phyloP scores from a whole-genome alignment of 768 basidiomycete genomes.

The Termitomyces sp. region DNA sequence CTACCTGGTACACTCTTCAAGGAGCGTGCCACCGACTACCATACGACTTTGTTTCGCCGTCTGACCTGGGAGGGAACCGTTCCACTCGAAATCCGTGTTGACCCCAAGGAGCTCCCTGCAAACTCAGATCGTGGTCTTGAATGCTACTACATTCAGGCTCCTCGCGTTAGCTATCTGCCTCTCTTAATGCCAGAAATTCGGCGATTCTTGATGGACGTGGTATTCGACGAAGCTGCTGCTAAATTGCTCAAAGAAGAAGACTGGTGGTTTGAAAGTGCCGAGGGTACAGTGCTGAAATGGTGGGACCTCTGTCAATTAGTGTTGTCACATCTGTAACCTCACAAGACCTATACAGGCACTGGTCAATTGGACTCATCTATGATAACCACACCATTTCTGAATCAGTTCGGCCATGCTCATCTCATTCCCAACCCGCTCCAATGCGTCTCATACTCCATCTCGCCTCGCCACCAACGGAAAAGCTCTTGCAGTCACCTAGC shows the following conservation, averaged over 20 bases:
- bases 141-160: slow-evolving; percentile 86
- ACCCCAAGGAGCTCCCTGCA: slow-evolving; percentile 83
- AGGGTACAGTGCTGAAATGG: slow-evolving; percentile 83
- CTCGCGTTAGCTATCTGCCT: slow-evolving; percentile 90
- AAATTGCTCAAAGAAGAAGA: slow-evolving; percentile 79
- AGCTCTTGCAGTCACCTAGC: slow-evolving; percentile 73
- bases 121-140: slow-evolving; percentile 87
- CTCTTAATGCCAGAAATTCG: slow-evolving; percentile 85
- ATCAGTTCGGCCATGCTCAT: slow-evolving; percentile 45
- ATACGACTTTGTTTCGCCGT: slow-evolving; percentile 78
- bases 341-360: slow-evolving; percentile 65
- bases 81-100: slow-evolving; percentile 84
- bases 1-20: slow-evolving; percentile 25
- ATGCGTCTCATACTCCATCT: slow-evolving; percentile 84
- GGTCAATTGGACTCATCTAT: slow-evolving; percentile 94
- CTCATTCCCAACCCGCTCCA: slow-evolving; percentile 40
- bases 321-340: slow-evolving; percentile 4
- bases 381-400: slow-evolving; percentile 72
- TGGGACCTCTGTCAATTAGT: slow-evolving; percentile 28
- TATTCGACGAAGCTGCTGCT: slow-evolving; percentile 81
- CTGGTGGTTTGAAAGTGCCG: slow-evolving; percentile 97
- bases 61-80: slow-evolving; percentile 91
- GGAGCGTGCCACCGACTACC: slow-evolving; percentile 40
- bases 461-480: slow-evolving; percentile 81
- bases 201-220: slow-evolving; percentile 85